Evolutionary conservation across 106 monocot species (phyloP).

Genomic region (Narthecium ossifragum): DNA sequence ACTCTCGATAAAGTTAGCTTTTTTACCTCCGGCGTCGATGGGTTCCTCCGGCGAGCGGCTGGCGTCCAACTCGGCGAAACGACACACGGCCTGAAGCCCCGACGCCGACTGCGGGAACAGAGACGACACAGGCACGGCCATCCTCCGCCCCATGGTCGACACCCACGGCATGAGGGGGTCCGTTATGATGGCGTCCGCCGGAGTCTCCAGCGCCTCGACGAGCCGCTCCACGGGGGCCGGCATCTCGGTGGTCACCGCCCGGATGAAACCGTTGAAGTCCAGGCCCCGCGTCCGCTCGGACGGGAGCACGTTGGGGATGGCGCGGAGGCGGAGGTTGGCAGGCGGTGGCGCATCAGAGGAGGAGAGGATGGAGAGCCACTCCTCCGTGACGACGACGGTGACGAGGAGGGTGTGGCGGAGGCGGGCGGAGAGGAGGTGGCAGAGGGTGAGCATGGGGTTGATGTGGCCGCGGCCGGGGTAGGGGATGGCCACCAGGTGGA

Average conservation of each 20-base stretch:
- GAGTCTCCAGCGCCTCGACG: neutral
- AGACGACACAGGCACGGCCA: neutral
- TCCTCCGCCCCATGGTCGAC: neutral
- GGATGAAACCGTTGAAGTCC: neutral
- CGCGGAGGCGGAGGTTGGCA: neutral
- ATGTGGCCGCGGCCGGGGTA: conserved; percentile 23
- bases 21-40: neutral
- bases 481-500: conserved; percentile 42
- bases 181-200: neutral
- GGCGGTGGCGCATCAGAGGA: neutral
- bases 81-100: neutral
- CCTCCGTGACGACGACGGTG: conserved; percentile 12
- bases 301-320: neutral
- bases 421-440: conserved; percentile 29
- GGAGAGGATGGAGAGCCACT: conserved; percentile 2
- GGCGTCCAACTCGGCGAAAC: neutral
- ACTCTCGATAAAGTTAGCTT: neutral
- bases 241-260: neutral
- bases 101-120: neutral
- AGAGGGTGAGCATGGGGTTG: conserved; percentile 11
- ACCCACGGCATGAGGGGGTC: conserved; percentile 6
- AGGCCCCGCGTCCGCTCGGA: neutral
- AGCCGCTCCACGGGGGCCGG: neutral
- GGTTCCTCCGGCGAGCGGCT: neutral
- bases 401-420: conserved; percentile 5